Evolutionary conservation across 129 eudicot genomes (phyloP), one percentile per base, ranked within the genome.

Genomic region (Flaveria brownii): DNA sequence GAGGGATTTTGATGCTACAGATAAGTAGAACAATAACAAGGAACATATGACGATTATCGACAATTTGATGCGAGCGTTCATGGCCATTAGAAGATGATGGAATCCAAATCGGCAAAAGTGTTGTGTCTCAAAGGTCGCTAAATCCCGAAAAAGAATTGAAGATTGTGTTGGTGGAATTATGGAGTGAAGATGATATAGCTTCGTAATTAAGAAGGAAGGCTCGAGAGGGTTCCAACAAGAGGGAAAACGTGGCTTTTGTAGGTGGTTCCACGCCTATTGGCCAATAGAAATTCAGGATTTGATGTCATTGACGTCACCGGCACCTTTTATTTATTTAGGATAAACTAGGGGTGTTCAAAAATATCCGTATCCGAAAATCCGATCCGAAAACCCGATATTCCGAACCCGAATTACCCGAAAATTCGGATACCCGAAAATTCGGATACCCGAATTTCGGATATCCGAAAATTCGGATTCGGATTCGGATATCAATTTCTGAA

Each of bases 1-100:
- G 65, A 41, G 73, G 57, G 88, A 81, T 72, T 84, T 89, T 13
- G 93, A 90, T 71, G 86, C 81, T 5, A 78, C 73, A 0, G 70
- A 30, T 49, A 74, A 25, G 41, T 78, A 13, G 55, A 87, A 43
- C 55, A 86, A 30, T 49, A 86, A 30, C 36, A 72, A 61, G 4
- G 74, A 74, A 25, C 63, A 74, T 33, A 71, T 6, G 13, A 75
- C 9, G 71, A 87, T 51, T 8, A 61, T 26, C 39, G 68, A 18
- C 25, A 67, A 60, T 16, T 72, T 75, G 18, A 47, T 43, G 1
- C 78, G 77, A 20, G 28, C 52, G 52, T 79, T 88, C 82, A 78
- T 78, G 6, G 16, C 39, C 60, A 20, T 70, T 43, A 46, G 12
- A 66, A 36, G 25, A 77, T 22, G 9, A 73, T 76, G 17, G 55